Conservation (phyloP, 768 basidiomycete genomes). For the Boletus speciosus region DNA sequence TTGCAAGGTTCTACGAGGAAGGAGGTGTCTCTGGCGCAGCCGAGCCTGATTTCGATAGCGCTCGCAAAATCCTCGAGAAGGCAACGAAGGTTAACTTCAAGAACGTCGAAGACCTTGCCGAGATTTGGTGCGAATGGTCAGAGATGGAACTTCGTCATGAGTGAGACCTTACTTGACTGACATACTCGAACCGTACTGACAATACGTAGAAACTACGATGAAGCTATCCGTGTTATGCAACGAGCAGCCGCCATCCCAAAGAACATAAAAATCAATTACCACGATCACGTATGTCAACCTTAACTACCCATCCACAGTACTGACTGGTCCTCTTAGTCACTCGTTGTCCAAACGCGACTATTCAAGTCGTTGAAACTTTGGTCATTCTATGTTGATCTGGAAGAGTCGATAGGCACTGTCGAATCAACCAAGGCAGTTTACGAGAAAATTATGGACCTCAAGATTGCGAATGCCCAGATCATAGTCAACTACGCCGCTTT, state of each 20-base stretch:
- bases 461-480: conserved; percentile 96
- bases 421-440: conserved; percentile 91
- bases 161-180: conserved; percentile 45
- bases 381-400: conserved; percentile 98
- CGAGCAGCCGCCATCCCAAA: conserved; percentile 90
- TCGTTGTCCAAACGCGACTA: conserved; percentile 82
- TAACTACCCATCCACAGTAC: background rate
- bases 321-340: conserved; percentile 45
- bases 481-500: conserved; percentile 97
- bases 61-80: conserved; percentile 91
- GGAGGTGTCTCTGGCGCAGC: conserved; percentile 80
- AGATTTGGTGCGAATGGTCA: conserved; percentile 99
- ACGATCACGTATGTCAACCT: conserved; percentile 74
- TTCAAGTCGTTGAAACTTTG: conserved; percentile 99
- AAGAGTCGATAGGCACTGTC: conserved; percentile 94
- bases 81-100: conserved; percentile 90
- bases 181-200: conserved; percentile 9
- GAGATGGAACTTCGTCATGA: conserved; percentile 97
- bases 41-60: conserved; percentile 77
- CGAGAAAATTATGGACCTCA: conserved; percentile 93
- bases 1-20: conserved; percentile 97
- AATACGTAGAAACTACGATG: conserved; percentile 83
- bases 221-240: conserved; percentile 94
- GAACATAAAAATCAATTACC: conserved; percentile 86
- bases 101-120: conserved; percentile 95